A percentile compares a stretch with the other conserved stretches of the same genome.
Conservation (phyloP, 164 flowering plant species). For the Vitis labrusca region DNA sequence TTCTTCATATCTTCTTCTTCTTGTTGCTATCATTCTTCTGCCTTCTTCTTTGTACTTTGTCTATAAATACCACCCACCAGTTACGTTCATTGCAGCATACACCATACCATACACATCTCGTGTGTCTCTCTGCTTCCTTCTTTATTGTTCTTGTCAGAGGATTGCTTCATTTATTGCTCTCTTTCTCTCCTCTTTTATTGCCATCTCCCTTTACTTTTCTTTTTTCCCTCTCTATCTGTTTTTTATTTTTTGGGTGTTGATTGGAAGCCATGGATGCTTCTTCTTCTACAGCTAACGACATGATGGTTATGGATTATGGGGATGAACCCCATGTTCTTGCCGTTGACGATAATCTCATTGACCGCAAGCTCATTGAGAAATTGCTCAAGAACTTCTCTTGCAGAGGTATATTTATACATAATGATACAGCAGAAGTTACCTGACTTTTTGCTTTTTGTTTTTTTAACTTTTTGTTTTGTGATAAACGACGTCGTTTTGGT, state of each 20-base stretch:
- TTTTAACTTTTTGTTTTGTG: too few species aligned
- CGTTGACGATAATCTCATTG: slow-evolving; percentile 73
- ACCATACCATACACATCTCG: slow-evolving; percentile 4
- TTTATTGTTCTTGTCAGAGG: not conserved
- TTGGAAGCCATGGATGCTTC: not conserved
- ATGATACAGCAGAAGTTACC: too few species aligned
- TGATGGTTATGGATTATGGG: slow-evolving; percentile 11
- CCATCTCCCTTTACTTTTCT: not conserved
- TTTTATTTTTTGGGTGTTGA: not conserved
- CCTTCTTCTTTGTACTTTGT: not conserved
- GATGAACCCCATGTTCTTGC: slow-evolving; percentile 69
- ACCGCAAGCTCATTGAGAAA: slow-evolving; percentile 59
- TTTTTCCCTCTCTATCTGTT: not conserved
- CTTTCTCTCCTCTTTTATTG: not conserved
- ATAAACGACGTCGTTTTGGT: too few species aligned
- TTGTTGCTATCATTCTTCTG: not conserved
- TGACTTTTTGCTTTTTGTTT: not conserved
- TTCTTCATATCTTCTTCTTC: not conserved
- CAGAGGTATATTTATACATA: slow-evolving; percentile 42
- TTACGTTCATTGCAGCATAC: not conserved
- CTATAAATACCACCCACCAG: slow-evolving; percentile 10
- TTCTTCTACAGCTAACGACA: not conserved
- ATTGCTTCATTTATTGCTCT: not conserved
- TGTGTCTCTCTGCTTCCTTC: slow-evolving; percentile 11
- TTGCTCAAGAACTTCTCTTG: slow-evolving; percentile 61